Conservation (phyloP, 805 yeast species). For the Pichia pseudocactophila region DNA sequence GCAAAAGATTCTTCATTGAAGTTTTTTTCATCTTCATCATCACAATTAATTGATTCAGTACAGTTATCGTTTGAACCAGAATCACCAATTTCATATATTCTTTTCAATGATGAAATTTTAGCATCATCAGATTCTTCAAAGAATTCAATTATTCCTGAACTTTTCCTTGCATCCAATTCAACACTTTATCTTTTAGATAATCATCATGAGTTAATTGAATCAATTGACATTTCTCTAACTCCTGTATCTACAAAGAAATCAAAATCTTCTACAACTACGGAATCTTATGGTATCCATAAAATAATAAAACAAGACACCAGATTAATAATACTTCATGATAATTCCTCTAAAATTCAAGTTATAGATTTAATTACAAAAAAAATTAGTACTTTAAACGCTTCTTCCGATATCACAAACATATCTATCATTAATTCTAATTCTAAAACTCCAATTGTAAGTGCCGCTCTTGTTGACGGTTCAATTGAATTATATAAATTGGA, state of each 20-base stretch:
- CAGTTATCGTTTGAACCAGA: conserved; percentile 15
- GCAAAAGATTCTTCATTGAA: conserved; percentile 19
- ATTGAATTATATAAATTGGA: conserved; percentile 20
- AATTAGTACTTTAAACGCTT: conserved; percentile 23
- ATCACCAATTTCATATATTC: conserved; percentile 2
- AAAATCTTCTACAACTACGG: not conserved
- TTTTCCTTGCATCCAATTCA: conserved; percentile 8
- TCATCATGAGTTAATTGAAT: conserved; percentile 6
- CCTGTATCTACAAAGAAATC: conserved; percentile 1
- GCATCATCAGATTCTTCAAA: not conserved
- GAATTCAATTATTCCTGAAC: not conserved
- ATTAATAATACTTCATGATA: not conserved
- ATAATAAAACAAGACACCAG: conserved; percentile 2
- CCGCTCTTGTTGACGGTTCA: conserved; percentile 12
- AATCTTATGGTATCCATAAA: not conserved
- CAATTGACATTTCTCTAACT: conserved; percentile 12
- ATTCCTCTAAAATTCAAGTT: conserved; percentile 10
- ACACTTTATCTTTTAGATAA: conserved; percentile 6
- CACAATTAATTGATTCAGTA: conserved; percentile 14
- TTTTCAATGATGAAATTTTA: not conserved
- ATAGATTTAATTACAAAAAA: conserved; percentile 21
- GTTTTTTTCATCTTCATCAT: conserved; percentile 19
- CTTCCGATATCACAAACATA: conserved; percentile 11
- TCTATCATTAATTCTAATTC: conserved; percentile 3
- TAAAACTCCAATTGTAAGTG: conserved; percentile 5